These are phyloP conservation scores for Kuraishia molischiana DNA, from an alignment of 805 yeast species.

Conservation along the genomic window DNA sequence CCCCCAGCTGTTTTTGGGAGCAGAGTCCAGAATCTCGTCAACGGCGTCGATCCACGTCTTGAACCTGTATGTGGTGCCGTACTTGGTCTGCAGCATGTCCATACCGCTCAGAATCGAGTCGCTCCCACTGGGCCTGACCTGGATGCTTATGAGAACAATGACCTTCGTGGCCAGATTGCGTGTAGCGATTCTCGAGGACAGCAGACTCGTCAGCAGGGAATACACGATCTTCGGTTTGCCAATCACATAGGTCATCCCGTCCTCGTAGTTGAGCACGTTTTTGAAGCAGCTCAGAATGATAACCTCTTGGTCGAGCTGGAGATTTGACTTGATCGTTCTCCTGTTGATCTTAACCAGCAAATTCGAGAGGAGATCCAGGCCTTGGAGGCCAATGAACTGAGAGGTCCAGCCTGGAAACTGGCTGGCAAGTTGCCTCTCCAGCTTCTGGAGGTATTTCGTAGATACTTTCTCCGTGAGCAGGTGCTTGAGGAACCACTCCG, in stretches of 20 bases:
- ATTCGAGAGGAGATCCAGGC: slow-evolving; percentile 67
- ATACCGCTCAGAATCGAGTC: slow-evolving; percentile 18
- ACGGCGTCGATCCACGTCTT: slow-evolving; percentile 66
- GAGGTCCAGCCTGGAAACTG: slow-evolving; percentile 53
- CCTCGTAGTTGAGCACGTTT: slow-evolving; percentile 55
- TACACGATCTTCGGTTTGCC: slow-evolving; percentile 37
- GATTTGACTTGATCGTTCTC: slow-evolving; percentile 28
- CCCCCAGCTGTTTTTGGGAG: not conserved
- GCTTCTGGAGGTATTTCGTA: slow-evolving; percentile 25
- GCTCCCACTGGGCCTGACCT: slow-evolving; percentile 19
- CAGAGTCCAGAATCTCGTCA: slow-evolving; percentile 50
- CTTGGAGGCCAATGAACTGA: slow-evolving; percentile 68
- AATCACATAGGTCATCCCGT: slow-evolving; percentile 49
- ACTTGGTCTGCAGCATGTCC: slow-evolving; percentile 23
- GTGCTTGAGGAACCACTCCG: slow-evolving; percentile 33
- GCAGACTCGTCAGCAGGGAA: slow-evolving; percentile 61
- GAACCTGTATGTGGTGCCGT: slow-evolving; percentile 34
- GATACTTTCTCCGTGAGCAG: slow-evolving; percentile 28
- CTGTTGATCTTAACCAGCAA: slow-evolving; percentile 46
- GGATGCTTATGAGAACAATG: slow-evolving; percentile 35
- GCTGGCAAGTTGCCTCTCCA: slow-evolving; percentile 13
- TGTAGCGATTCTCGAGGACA: slow-evolving; percentile 68
- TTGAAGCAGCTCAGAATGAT: slow-evolving; percentile 70
- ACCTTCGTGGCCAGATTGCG: slow-evolving; percentile 76
- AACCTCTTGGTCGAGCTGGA: slow-evolving; percentile 58